phyloP scores from a whole-genome alignment of 1,284 basidiomycete genomes.

The Ceraceosorus guamensis region DNA sequence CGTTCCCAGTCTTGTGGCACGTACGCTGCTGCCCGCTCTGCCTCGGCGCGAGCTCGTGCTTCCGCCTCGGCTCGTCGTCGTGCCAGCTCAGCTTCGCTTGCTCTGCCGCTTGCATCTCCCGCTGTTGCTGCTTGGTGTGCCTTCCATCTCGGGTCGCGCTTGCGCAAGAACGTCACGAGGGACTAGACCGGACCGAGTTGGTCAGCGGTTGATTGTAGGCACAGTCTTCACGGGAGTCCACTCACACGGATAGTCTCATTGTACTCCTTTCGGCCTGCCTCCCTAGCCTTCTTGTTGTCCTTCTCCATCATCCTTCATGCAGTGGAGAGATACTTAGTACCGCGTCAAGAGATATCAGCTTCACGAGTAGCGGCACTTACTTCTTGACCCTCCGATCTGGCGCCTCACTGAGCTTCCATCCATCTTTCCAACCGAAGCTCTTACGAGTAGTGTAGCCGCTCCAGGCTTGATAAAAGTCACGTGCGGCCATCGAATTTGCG shows the following conservation, averaged over 20 bases:
- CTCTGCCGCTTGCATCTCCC: constrained; percentile 43
- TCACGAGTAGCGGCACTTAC: neutral
- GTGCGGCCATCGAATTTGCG: constrained; percentile 29
- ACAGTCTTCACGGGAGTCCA: constrained; percentile 2
- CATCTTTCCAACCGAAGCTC: constrained; percentile 80
- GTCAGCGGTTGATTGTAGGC: neutral
- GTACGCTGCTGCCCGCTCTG: constrained; percentile 62
- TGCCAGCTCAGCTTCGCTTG: constrained; percentile 71
- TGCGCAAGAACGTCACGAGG: constrained; percentile 75
- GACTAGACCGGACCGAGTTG: no score
- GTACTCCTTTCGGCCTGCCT: constrained; percentile 80
- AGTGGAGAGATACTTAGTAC: neutral
- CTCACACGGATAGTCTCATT: constrained; percentile 80
- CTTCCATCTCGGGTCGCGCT: constrained; percentile 88
- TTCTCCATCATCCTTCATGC: constrained; percentile 68
- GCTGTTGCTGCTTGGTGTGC: constrained; percentile 44
- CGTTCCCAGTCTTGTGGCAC: constrained; percentile 39
- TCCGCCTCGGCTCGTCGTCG: constrained; percentile 55
- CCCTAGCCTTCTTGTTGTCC: constrained; percentile 86
- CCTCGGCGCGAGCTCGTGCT: constrained; percentile 41
- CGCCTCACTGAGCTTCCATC: constrained; percentile 74
- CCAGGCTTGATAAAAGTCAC: constrained; percentile 77
- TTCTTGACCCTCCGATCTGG: constrained; percentile 77
- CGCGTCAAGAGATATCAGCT: no score
- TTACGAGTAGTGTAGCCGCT: constrained; percentile 79